Base-by-base conservation (phyloP, 306 rosid genomes). In the Lathyrus aphaca region DNA sequence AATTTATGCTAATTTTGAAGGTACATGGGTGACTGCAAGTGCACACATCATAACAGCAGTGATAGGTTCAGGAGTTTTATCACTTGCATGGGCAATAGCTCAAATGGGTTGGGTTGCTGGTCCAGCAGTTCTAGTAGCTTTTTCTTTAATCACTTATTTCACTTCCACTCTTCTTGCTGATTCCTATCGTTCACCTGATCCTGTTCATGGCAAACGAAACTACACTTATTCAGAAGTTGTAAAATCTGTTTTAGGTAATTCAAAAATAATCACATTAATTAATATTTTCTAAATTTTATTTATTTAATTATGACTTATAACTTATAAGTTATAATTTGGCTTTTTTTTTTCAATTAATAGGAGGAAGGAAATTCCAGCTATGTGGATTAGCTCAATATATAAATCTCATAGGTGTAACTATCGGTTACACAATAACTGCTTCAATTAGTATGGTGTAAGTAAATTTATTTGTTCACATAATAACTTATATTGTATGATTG, bases 31-130 rank as follows among this genome's bases (percentile, higher is more conserved):
- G 64, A 91, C 99, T 0, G 99, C 99, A 0, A 95, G 99, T 69
- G 99, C 99, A 5, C 99, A 95, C 40, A 95, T 95, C 15, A 91
- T 95, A 65, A 95, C 99, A 6, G 97, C 99, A 0, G 99, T 95
- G 75, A 95, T 95, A 6, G 99, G 99, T 1, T 95, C 99, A 0
- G 99, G 99, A 8, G 99, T 95, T 73, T 68, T 95, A 9, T 95
- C 99, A 0, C 82, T 95, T 71, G 97, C 99, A 10, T 95, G 97
- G 97, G 87, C 97, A 1, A 89, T 87, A 17, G 92, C 99, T 0
- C 99, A 95, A 63, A 56, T 95, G 78, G 99, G 99, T 5, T 95
- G 99, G 99, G 77, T 86, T 66, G 95, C 90, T 2, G 99, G 99
- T 0, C 99, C 97, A 0, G 88, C 94, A 0, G 92, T 91, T 39